These are phyloP conservation scores for Apiospora aurea DNA, from an alignment of 2,329 filamentous ascomycete species.

Conservation along the genomic window DNA sequence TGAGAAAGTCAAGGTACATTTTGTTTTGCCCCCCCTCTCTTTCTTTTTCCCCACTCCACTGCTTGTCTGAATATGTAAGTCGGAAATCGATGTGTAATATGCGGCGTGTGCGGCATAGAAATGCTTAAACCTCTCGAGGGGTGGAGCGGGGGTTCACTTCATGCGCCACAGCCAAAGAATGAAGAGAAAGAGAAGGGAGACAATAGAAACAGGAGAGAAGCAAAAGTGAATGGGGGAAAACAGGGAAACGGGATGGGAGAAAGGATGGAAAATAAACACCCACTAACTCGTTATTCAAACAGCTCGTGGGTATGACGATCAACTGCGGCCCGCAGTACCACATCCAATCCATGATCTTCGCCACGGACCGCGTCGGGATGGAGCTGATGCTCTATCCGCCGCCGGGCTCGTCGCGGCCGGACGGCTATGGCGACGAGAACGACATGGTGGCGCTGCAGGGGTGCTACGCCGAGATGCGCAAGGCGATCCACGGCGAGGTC, in stretches of 20 bases:
- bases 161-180: neutral
- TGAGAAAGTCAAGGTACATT: conserved; percentile 40
- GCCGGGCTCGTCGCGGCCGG: conserved; percentile 30
- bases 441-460: conserved; percentile 39
- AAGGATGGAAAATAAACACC: neutral
- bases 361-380: conserved; percentile 48
- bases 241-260: too few relatives aligned
- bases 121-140: neutral
- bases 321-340: conserved; percentile 46
- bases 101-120: neutral
- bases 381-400: conserved; percentile 43
- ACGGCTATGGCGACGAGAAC: conserved; percentile 35
- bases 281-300: neutral
- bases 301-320: conserved; percentile 48
- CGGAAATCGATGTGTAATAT: neutral
- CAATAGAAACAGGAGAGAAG: neutral
- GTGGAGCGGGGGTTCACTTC: neutral
- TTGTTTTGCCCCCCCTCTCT: too few relatives aligned
- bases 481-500: conserved; percentile 43
- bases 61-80: neutral
- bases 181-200: neutral
- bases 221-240: neutral
- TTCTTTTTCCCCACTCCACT: too few relatives aligned
- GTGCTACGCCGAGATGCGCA: conserved; percentile 39
- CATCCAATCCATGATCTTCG: conserved; percentile 48